Percentiles rank a stretch among this genome's conserved stretches.
phyloP scores from a whole-genome alignment of 129 eudicot genomes.

The Flaveria linearis region DNA sequence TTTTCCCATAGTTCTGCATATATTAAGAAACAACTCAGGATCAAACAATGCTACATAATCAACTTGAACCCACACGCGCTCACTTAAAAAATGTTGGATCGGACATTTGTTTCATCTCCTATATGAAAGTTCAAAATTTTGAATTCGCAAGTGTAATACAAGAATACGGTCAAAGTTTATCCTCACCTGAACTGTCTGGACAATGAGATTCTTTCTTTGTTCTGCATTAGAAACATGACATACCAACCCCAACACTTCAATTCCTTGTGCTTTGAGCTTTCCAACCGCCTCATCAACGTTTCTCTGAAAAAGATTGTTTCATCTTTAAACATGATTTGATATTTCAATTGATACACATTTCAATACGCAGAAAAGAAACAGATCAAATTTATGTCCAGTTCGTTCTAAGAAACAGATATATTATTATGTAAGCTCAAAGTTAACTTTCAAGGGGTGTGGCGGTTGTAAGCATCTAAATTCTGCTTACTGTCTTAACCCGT shows the following conservation, averaged over 20 bases:
- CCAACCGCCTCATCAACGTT: slow-evolving; percentile 88
- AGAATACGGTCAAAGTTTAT: not conserved
- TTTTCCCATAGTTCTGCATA: slow-evolving; percentile 83
- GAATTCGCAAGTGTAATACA: not conserved
- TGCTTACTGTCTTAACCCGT: not conserved
- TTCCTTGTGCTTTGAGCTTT: slow-evolving; percentile 63
- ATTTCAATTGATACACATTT: not conserved
- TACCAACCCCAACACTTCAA: slow-evolving; percentile 73
- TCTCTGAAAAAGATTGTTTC: slow-evolving; percentile 37
- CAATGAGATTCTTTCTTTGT: slow-evolving; percentile 79
- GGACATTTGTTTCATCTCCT: not conserved
- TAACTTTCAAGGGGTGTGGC: not conserved
- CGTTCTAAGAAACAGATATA: not conserved
- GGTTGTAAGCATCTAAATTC: not conserved
- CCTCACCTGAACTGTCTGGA: slow-evolving; percentile 66
- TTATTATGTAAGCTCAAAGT: slow-evolving; percentile 3
- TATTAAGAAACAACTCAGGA: not conserved
- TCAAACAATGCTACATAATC: not conserved
- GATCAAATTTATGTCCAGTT: not conserved
- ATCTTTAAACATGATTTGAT: slow-evolving; percentile 7
- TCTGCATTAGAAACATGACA: slow-evolving; percentile 92
- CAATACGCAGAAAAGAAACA: too few relatives aligned
- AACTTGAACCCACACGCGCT: not conserved
- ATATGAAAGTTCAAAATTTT: not conserved
- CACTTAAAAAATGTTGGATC: too few relatives aligned